These are phyloP conservation scores for Fremontodendron californicum DNA, from an alignment of 345 rosid species.

Conservation along the genomic window DNA sequence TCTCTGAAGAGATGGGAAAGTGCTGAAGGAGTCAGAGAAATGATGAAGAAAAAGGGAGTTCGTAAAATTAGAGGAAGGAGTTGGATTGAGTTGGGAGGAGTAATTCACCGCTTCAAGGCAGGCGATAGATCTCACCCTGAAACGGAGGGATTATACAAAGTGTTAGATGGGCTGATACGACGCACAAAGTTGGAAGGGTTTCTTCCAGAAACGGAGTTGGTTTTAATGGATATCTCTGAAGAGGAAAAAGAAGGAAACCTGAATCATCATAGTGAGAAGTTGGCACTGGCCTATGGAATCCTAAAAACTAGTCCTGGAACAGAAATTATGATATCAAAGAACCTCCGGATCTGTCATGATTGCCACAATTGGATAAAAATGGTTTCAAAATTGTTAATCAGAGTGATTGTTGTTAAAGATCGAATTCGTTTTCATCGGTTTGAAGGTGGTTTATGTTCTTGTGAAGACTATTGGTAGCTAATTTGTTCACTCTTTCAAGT, in stretches of 20 bases:
- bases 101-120: slow-evolving; percentile 59
- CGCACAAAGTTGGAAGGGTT: slow-evolving; percentile 56
- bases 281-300: slow-evolving; percentile 75
- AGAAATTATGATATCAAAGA: slow-evolving; percentile 63
- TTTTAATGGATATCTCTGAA: slow-evolving; percentile 77
- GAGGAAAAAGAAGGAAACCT: slow-evolving; percentile 81
- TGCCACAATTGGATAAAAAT: slow-evolving; percentile 75
- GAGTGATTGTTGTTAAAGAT: slow-evolving; percentile 71
- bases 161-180: slow-evolving; percentile 45
- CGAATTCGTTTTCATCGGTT: slow-evolving; percentile 75
- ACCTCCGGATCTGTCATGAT: slow-evolving; percentile 72
- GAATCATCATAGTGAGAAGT: slow-evolving; percentile 71
- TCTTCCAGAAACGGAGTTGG: slow-evolving; percentile 59
- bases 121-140: slow-evolving; percentile 77
- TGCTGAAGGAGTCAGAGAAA: slow-evolving; percentile 56
- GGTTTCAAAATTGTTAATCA: slow-evolving; percentile 51
- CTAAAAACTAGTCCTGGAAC: slow-evolving; percentile 69
- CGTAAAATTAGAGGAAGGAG: slow-evolving; percentile 67
- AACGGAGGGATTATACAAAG: slow-evolving; percentile 44
- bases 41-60: slow-evolving; percentile 58
- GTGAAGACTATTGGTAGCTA: slow-evolving; percentile 67
- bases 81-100: slow-evolving; percentile 71
- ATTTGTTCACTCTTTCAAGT: not conserved
- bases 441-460: slow-evolving; percentile 74
- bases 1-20: slow-evolving; percentile 62